Evolutionary conservation across 2,329 filamentous ascomycete genomes (phyloP).

Genomic region (Phyllosticta citrichinensis): DNA sequence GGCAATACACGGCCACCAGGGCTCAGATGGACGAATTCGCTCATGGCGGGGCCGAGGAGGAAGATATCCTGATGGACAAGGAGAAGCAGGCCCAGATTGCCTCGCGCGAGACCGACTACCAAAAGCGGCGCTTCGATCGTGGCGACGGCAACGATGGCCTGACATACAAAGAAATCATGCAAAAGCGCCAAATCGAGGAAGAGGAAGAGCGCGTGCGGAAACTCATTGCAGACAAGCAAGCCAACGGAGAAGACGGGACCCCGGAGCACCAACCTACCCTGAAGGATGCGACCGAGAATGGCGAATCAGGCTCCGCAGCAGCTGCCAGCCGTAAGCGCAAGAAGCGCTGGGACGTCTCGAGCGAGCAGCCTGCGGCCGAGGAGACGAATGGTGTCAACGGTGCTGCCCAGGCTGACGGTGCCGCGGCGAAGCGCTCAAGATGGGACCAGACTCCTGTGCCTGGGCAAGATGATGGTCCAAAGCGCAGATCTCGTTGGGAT

Average conservation of each 20-base stretch:
- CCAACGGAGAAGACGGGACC: conserved; percentile 48
- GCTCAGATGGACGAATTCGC: conserved; percentile 93
- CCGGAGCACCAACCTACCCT: conserved; percentile 64
- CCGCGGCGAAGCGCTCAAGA: conserved; percentile 57
- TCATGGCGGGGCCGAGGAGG: conserved; percentile 80
- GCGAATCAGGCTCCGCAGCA: conserved; percentile 52
- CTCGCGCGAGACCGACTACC: conserved; percentile 93
- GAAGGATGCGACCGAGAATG: conserved; percentile 58
- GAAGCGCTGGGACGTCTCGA: conserved; percentile 87
- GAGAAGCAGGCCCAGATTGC: conserved; percentile 87
- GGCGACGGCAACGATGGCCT: conserved; percentile 63
- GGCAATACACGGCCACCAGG: conserved; percentile 89
- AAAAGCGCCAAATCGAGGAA: conserved; percentile 82
- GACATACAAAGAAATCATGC: conserved; percentile 87
- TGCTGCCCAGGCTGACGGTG: conserved; percentile 16
- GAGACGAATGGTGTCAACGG: conserved; percentile 21
- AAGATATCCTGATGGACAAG: conserved; percentile 73
- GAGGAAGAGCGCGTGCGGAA: conserved; percentile 69
- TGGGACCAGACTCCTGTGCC: conserved; percentile 77
- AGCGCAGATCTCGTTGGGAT: conserved; percentile 83
- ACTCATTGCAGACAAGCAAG: conserved; percentile 67
- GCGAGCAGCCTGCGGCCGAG: conserved; percentile 41
- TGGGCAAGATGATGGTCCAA: conserved; percentile 37
- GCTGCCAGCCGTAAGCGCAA: conserved; percentile 62
- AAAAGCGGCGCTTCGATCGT: conserved; percentile 88